A percentile compares a stretch with the other conserved stretches of the same genome.
phyloP scores from a whole-genome alignment of 805 yeast species.

The Sugiyamaella marilandica region DNA sequence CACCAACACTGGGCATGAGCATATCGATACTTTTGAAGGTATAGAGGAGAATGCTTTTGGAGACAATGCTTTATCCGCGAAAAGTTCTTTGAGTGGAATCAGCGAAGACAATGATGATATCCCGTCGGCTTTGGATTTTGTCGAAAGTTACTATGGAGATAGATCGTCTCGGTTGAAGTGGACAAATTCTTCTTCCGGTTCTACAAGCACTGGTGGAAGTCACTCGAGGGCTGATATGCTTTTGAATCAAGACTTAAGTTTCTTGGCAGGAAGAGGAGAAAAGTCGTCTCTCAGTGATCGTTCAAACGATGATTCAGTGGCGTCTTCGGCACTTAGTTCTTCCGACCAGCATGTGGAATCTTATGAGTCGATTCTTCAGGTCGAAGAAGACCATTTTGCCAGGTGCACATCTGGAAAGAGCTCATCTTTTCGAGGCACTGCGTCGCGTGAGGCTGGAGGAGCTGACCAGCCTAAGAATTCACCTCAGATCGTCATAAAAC shows the following conservation, averaged over 20 bases:
- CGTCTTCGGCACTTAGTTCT: conserved; percentile 8
- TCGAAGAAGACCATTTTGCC: conserved; percentile 28
- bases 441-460: not conserved
- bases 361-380: conserved; percentile 14
- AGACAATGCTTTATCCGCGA: not conserved
- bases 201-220: conserved; percentile 6
- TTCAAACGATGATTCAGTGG: not conserved
- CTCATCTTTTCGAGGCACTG: not conserved
- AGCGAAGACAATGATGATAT: conserved; percentile 16
- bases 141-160: conserved; percentile 33
- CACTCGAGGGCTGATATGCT: conserved; percentile 27
- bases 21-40: conserved; percentile 40
- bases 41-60: conserved; percentile 37
- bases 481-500: not conserved
- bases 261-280: conserved; percentile 22
- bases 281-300: not conserved
- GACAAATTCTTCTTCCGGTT: conserved; percentile 17
- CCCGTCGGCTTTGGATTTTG: conserved; percentile 26
- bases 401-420: conserved; percentile 10
- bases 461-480: not conserved
- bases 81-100: not conserved
- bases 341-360: conserved; percentile 21
- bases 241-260: conserved; percentile 31
- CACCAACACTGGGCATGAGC: conserved; percentile 32
- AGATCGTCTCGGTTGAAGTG: conserved; percentile 13